Evolutionary conservation across 805 yeast genomes (phyloP).

Genomic region (Nakazawaea pomicola): DNA sequence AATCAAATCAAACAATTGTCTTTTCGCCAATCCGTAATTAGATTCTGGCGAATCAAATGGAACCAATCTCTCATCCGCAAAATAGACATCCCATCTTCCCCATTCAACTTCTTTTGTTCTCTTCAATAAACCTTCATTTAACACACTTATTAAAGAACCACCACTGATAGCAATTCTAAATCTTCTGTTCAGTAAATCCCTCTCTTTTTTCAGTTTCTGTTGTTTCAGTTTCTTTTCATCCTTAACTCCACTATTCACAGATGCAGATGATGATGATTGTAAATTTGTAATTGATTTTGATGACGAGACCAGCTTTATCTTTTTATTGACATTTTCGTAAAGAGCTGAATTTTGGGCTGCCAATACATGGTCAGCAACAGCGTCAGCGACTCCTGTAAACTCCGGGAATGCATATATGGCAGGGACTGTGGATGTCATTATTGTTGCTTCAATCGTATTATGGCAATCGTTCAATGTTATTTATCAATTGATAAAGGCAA

Average conservation of each 20-base stretch:
- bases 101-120: conserved; percentile 73
- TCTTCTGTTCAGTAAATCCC: conserved; percentile 52
- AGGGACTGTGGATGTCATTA: conserved; percentile 93
- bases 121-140: conserved; percentile 77
- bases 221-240: conserved; percentile 10
- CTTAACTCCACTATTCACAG: neutral
- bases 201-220: conserved; percentile 38
- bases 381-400: conserved; percentile 87
- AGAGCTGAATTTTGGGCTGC: conserved; percentile 79
- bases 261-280: neutral
- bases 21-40: conserved; percentile 85
- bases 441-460: no score
- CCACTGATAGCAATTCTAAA: conserved; percentile 92
- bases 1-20: conserved; percentile 72
- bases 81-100: conserved; percentile 93
- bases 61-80: conserved; percentile 94
- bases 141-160: conserved; percentile 83
- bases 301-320: conserved; percentile 13
- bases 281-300: conserved; percentile 18
- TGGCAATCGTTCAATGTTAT: no score
- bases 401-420: conserved; percentile 90
- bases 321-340: conserved; percentile 25
- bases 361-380: conserved; percentile 92
- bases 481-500: no score
- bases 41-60: conserved; percentile 80